Evolutionary conservation across 371 early-diverging fungal species (phyloP).

Genomic region (Rhizopus sp.): DNA sequence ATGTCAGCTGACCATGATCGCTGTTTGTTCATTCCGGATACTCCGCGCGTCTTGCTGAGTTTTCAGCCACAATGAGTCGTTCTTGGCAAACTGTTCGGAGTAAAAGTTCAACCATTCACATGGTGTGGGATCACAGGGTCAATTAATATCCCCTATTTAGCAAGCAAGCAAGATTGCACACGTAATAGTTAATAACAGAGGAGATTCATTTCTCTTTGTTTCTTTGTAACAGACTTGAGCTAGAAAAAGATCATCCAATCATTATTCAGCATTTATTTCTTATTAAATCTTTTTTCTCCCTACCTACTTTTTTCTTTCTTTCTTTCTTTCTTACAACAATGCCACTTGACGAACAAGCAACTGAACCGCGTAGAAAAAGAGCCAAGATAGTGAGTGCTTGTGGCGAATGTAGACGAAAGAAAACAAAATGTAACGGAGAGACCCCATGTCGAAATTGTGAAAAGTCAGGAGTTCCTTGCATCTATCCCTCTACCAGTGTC

Average conservation of each 20-base stretch:
- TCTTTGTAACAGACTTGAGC: background rate
- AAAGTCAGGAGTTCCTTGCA: slow-evolving; percentile 52
- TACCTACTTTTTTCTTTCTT: background rate
- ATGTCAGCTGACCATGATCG: no score
- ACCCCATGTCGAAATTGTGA: slow-evolving; percentile 65
- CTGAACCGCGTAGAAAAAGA: slow-evolving; percentile 53
- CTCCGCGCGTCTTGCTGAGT: no score
- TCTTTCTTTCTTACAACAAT: slow-evolving; percentile 1
- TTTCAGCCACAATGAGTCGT: no score
- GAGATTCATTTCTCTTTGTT: background rate
- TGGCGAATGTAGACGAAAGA: slow-evolving; percentile 61
- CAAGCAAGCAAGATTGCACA: background rate
- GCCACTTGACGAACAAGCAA: slow-evolving; percentile 18
- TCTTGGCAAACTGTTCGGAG: no score
- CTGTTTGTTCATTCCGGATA: no score
- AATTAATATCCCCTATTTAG: background rate
- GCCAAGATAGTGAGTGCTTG: slow-evolving; percentile 69
- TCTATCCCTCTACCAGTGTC: slow-evolving; percentile 45
- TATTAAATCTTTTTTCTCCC: background rate
- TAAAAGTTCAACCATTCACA: background rate
- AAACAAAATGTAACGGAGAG: slow-evolving; percentile 65
- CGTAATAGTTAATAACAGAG: background rate
- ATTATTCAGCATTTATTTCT: slow-evolving; percentile 1
- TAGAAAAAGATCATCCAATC: background rate
- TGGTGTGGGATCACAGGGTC: background rate